A percentile compares a stretch with the other conserved stretches of the same genome.
Conservation (phyloP, 495 filamentous ascomycete genomes). For the Amphirosellinia nigrospora region DNA sequence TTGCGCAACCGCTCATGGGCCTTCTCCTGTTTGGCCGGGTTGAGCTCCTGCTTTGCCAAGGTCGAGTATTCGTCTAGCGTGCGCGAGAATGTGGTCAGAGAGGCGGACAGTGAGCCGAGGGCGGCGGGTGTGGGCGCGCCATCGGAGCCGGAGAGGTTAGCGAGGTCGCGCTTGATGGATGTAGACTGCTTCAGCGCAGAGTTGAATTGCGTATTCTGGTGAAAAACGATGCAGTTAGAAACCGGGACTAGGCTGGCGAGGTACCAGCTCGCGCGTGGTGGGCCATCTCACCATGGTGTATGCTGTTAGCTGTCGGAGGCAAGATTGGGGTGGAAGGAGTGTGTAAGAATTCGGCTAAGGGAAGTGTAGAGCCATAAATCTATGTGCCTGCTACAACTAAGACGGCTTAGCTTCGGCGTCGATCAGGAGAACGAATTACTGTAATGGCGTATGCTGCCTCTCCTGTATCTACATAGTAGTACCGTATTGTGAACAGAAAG, state of each 20-base stretch:
- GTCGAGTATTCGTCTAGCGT: constrained; percentile 92
- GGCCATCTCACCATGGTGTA: constrained; percentile 13
- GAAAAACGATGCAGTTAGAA: background rate
- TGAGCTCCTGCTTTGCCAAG: constrained; percentile 85
- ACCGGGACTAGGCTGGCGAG: background rate
- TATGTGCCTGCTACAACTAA: background rate
- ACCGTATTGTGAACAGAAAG: background rate
- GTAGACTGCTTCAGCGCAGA: constrained; percentile 93
- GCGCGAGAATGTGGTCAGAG: constrained; percentile 84
- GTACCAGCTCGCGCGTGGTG: background rate
- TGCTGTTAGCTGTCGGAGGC: background rate
- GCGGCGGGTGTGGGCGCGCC: constrained; percentile 42
- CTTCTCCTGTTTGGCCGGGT: constrained; percentile 86
- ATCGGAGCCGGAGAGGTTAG: constrained; percentile 68
- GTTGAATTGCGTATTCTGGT: constrained; percentile 89
- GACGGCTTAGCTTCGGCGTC: background rate
- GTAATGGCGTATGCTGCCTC: too few species aligned
- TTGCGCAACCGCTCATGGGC: constrained; percentile 83
- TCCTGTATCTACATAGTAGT: too few species aligned
- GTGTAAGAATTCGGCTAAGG: background rate
- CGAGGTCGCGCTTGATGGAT: constrained; percentile 83
- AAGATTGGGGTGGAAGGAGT: too few species aligned
- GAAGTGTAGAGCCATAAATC: background rate
- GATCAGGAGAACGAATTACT: background rate
- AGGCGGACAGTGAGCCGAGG: constrained; percentile 66